Evolutionary conservation across 2,329 filamentous ascomycete genomes (phyloP).

Genomic region (Pestalotiopsis sp.): DNA sequence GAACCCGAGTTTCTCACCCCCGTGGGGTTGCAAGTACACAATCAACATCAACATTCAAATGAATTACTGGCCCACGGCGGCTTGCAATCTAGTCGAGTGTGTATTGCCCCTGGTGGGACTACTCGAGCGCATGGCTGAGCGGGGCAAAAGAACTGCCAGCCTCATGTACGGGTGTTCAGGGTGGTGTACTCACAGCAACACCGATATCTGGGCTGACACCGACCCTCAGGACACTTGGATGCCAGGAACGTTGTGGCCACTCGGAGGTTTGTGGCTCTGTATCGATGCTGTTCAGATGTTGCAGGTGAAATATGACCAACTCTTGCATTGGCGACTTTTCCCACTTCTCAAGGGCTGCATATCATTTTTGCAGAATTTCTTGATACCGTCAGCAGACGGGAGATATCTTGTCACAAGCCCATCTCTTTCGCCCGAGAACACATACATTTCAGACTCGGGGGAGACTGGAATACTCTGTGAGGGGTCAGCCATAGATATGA

Average conservation of each 20-base stretch:
- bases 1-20: constrained; percentile 42
- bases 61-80: constrained; percentile 50
- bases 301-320: constrained; percentile 20
- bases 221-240: constrained; percentile 25
- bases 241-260: constrained; percentile 24
- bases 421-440: constrained; percentile 15
- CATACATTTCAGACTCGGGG: constrained; percentile 37
- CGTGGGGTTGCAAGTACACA: constrained; percentile 52
- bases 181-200: constrained; percentile 12
- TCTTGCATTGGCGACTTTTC: constrained; percentile 4
- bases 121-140: constrained; percentile 14
- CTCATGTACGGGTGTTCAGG: constrained; percentile 12
- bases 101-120: constrained; percentile 2
- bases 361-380: constrained; percentile 34
- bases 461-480: constrained; percentile 41
- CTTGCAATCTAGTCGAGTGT: constrained; percentile 21
- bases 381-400: constrained; percentile 30
- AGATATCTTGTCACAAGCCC: constrained; percentile 36
- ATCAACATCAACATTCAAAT: constrained; percentile 57
- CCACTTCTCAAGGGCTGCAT: constrained; percentile 31
- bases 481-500: constrained; percentile 49
- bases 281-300: constrained; percentile 28
- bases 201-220: constrained; percentile 15
- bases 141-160: constrained; percentile 2
- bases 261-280: constrained; percentile 21